Evolutionary conservation across 2,329 filamentous ascomycete species (phyloP), one percentile per base, ranked within the genome.

Genomic region (Pestalotiopsis sp.): DNA sequence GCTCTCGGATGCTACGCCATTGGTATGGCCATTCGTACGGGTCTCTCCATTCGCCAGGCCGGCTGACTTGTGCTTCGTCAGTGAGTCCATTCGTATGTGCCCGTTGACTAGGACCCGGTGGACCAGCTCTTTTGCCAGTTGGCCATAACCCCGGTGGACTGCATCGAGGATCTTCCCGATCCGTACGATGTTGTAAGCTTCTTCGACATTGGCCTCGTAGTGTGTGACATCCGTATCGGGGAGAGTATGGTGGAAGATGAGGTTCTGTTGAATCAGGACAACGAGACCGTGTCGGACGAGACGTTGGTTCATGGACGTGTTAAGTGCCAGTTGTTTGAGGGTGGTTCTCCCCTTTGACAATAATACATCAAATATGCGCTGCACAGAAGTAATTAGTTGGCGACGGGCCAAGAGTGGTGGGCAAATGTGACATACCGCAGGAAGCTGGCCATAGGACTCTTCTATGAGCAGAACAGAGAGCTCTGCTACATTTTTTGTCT

Each of bases 401-500:
- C 14, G 14, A n/a, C 14, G 6, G 14, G n/a, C 17, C 59, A 39
- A 23, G 27, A 31, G 38, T 27, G 62, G 20, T 27, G n/a, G 39
- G 9, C 12, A 58, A 4, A 14, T 57, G 39, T 23, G 66, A 84
- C 92, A 77, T 92, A 98, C 95, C 79, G 94, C 93, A 71, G 94
- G 94, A 69, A 98, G 90, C 83, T 97, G 93, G 78, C 96, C 96
- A 80, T 96, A 95, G 69, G 93, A 87, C 79, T 98, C 94, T 78
- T 94, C 91, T 72, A 98, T 91, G 71, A 98, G 88, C 79, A 97
- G 90, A 84, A 91, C 89, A 85, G 94, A 97, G 78, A 98, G 93
- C 88, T 98, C 93, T 77, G 92, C 90, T 74, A 92, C 87, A 79
- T 92, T 88, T 84, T 94, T 90, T 70, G 89, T 90, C 89, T 91